Percentiles rank a stretch among this genome's conserved stretches.
Conservation (phyloP, 1,284 basidiomycete species). For the Tremellales sp. region DNA sequence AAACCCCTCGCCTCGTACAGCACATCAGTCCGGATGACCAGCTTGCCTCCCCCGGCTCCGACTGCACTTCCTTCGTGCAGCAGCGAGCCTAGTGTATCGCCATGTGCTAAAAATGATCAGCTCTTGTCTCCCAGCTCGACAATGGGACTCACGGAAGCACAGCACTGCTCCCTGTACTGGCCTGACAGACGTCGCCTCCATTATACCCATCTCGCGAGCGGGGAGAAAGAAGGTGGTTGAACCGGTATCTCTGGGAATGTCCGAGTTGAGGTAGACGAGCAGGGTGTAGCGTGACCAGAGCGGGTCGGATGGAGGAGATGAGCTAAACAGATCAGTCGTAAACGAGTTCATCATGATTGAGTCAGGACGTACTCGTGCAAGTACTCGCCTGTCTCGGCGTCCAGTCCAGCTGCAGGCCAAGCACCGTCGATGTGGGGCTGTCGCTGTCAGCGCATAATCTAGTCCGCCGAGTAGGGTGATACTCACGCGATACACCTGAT, state of each 20-base stretch:
- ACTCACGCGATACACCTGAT: constrained; percentile 53
- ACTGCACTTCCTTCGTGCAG: constrained; percentile 50
- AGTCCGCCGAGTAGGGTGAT: neutral
- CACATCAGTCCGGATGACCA: constrained; percentile 49
- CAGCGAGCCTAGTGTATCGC: constrained; percentile 46
- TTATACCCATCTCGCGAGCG: constrained; percentile 47
- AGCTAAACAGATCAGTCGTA: constrained; percentile 18
- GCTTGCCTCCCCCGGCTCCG: constrained; percentile 42
- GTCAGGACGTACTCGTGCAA: constrained; percentile 54
- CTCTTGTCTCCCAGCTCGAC: neutral
- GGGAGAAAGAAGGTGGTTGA: constrained; percentile 58
- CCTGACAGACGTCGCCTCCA: constrained; percentile 54
- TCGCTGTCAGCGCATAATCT: constrained; percentile 1
- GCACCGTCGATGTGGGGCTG: constrained; percentile 56
- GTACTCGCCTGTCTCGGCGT: constrained; percentile 52
- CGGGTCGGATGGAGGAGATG: constrained; percentile 41
- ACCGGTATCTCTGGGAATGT: constrained; percentile 50
- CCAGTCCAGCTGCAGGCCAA: constrained; percentile 55
- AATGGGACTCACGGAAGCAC: constrained; percentile 53
- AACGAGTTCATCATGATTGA: constrained; percentile 23
- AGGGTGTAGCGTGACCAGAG: constrained; percentile 55
- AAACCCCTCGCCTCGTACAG: constrained; percentile 49
- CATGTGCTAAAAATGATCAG: constrained; percentile 32
- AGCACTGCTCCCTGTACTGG: constrained; percentile 54
- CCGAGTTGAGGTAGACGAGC: constrained; percentile 56